These are phyloP conservation scores for Clavariopsis aquatica DNA, from an alignment of 495 filamentous ascomycete species.

Conservation along the genomic window DNA sequence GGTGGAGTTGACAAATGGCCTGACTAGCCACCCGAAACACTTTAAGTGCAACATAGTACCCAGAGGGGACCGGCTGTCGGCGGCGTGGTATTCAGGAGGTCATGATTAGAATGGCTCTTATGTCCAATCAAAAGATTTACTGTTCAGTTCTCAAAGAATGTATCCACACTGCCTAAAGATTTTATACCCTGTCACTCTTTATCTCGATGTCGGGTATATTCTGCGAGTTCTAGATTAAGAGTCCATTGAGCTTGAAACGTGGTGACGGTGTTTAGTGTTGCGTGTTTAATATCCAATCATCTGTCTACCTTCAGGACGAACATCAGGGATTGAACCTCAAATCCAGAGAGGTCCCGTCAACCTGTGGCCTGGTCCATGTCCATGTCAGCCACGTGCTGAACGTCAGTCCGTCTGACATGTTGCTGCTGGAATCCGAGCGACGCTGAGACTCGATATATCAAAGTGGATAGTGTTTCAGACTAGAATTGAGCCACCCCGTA, in stretches of 20 bases:
- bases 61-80: not conserved
- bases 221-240: not conserved
- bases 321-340: not conserved
- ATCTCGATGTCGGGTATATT: not conserved
- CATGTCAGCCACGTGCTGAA: not conserved
- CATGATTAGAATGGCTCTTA: not conserved
- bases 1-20: constrained; percentile 7
- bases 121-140: not conserved
- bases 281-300: not conserved
- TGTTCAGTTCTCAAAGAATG: not conserved
- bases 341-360: too few species aligned
- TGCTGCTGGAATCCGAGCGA: not conserved
- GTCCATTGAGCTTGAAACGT: too few species aligned
- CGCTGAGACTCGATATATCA: not conserved
- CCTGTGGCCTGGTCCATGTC: too few species aligned
- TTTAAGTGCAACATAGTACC: constrained; percentile 3
- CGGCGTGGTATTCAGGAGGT: not conserved
- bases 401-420: not conserved
- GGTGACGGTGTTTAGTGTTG: not conserved
- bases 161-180: too few species aligned
- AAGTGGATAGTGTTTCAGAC: not conserved
- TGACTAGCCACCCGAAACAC: not conserved
- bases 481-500: not conserved
- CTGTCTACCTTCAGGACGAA: not conserved
- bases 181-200: too few species aligned